Evolutionary conservation across 148 eudicot species (phyloP).

Genomic region (Simmondsia chinensis): DNA sequence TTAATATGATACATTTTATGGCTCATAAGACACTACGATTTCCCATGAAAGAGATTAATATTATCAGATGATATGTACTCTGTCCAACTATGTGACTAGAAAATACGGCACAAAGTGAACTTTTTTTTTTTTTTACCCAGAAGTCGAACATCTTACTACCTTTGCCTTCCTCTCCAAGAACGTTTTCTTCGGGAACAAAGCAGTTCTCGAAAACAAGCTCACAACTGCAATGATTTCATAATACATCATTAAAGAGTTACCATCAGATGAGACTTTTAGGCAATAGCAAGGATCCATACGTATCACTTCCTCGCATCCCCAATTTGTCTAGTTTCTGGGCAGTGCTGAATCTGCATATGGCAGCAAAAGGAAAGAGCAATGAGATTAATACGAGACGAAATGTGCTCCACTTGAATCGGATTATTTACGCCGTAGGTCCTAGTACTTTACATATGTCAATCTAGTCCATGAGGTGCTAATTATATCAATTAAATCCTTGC

Average conservation of each 20-base stretch:
- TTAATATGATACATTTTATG: too few species aligned
- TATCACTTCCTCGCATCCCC: conserved; percentile 99
- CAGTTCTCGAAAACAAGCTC: conserved; percentile 99
- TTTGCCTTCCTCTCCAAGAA: conserved; percentile 92
- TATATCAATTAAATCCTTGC: too few species aligned
- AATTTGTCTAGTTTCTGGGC: conserved; percentile 98
- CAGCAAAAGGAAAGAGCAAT: not conserved
- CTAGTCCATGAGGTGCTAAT: too few species aligned
- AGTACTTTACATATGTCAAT: too few species aligned
- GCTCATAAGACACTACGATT: too few species aligned
- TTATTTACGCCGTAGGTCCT: too few species aligned
- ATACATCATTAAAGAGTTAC: not conserved
- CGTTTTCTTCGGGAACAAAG: conserved; percentile 86
- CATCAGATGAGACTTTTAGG: conserved; percentile 1
- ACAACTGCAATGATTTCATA: conserved; percentile 52
- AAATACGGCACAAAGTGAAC: too few species aligned
- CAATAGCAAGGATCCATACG: conserved; percentile 43
- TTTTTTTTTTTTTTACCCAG: too few species aligned
- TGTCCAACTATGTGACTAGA: too few species aligned
- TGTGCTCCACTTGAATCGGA: too few species aligned
- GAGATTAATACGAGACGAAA: not conserved
- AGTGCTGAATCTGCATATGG: conserved; percentile 79
- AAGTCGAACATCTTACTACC: conserved; percentile 27
- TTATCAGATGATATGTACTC: too few species aligned
- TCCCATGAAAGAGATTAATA: too few species aligned